Evolutionary conservation across 1,139 yeast species (phyloP), one percentile per base, ranked within the genome.

Genomic region (Eremothecium cymbalariae): DNA sequence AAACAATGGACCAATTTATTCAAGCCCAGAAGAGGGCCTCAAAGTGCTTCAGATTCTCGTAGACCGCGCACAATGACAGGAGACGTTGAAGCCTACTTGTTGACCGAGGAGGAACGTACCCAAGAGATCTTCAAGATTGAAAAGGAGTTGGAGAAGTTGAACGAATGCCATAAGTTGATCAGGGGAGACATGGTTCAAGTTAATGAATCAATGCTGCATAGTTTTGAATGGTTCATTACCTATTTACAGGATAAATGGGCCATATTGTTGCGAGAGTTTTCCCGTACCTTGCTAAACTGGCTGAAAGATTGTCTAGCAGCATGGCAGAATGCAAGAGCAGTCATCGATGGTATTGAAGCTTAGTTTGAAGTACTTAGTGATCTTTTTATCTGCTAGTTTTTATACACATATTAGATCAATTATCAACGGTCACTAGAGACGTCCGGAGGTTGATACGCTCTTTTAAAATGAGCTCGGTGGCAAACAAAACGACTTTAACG

Each of bases 161-260:
- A 57, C 12, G 65, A 62, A 25, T 62, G 66, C 38, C 54, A 55
- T 26, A 47, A 47, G 16, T 47, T 62, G 8, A 55, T 61, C 4
- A 37, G 49, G n/a, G 53, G 49, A 25, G 67, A 63, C 41, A 44
- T 63, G 31, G 41, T 44, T 4, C 57, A 60, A 23, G 60, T 63
- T 0, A 60, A 60, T 33, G 35, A 34, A 2, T 56, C 65, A 0
- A 45, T 60, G 8, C 40, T 50, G 25, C 37, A 34, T 4, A 51
- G 53, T 35, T 35, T 55, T 15, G 43, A 41, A 3, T 41, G 46
- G 20, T 37, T 57, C 15, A 23, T 53, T 5, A 28, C 31, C 6
- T 45, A 48, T 18, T 50, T 56, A 30, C 49, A 51, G 21, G 20
- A 32, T 2, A 50, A 43, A 33, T 57, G 62, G 57, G 40, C 42